Evolutionary conservation across 176 grass and related monocot genomes (phyloP), one percentile per base, ranked within the genome.

Genomic region (Rhipidocladum racemiflorum): DNA sequence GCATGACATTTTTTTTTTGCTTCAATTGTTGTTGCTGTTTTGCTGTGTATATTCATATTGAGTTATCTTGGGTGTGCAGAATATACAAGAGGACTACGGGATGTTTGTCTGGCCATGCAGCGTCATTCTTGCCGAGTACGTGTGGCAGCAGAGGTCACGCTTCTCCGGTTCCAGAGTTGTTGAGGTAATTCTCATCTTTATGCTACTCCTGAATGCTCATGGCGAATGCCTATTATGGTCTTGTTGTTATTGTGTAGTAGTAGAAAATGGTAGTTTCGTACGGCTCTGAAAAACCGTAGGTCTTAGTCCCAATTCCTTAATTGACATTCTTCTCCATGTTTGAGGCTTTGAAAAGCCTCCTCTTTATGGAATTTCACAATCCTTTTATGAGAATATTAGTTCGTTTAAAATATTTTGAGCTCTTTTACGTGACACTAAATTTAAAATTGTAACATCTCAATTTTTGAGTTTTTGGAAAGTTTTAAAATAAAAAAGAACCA

Each of bases 81-180:
- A 90, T 39, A 89, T 92, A 18, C 55, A 90, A 67, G 94, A 97
- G 36, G 94, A 97, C 29, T 97, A 97, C 18, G 92, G 88, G 34
- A 92, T 97, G 94, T 97, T 97, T 74, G 94, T 97, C 56, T 97
- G 92, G 94, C 89, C 85, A 30, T 92, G 92, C 79, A 91, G 92
- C 50, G 70, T 87, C 80, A 89, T 97, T 67, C 92, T 97, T 21
- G 84, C 90, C 1, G 94, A 97, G 71, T 94, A 92, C 36, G 83
- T 97, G 28, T 94, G 94, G 92, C 95, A 92, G 57, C 92, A 97
- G 53, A 87, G 60, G 29, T 56, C 85, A 12, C 85, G 86, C 2
- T 94, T 97, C 79, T 79, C 81, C 65, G 32, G 64, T 61, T 72
- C 30, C 21, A 87, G 54, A 13, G 92, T 94, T 59, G 83, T 97